phyloP scores from a whole-genome alignment of 345 rosid genomes.

The Eucalyptus tenuipes region DNA sequence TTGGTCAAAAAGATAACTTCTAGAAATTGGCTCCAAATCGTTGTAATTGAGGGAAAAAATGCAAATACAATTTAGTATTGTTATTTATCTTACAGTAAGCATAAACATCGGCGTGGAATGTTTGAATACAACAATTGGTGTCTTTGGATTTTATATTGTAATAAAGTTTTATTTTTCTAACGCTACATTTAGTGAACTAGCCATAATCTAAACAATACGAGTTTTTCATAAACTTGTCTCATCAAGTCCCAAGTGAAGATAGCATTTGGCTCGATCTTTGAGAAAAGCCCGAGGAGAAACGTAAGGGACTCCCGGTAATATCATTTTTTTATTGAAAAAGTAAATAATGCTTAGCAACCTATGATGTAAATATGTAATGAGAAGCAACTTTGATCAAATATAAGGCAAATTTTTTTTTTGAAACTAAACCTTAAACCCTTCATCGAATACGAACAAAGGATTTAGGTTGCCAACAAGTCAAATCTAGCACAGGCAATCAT shows the following conservation, averaged over 20 bases:
- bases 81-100: background rate
- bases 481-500: background rate
- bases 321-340: rapidly evolving
- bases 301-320: background rate
- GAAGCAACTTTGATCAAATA: background rate
- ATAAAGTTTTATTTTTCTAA: background rate
- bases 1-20: background rate
- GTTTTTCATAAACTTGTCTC: background rate
- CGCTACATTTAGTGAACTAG: background rate
- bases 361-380: background rate
- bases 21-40: background rate
- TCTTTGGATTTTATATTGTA: background rate
- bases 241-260: background rate
- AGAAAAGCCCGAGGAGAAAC: background rate
- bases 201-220: background rate
- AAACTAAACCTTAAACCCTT: background rate
- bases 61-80: background rate
- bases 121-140: background rate
- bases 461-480: rapidly evolving
- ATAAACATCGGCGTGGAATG: background rate
- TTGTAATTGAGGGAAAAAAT: background rate
- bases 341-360: background rate
- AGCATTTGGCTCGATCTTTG: background rate
- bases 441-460: background rate
- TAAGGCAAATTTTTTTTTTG: background rate